Evolutionary conservation across 495 filamentous ascomycete genomes (phyloP), one percentile per base, ranked within the genome.

Genomic region (Penicillium canescens): DNA sequence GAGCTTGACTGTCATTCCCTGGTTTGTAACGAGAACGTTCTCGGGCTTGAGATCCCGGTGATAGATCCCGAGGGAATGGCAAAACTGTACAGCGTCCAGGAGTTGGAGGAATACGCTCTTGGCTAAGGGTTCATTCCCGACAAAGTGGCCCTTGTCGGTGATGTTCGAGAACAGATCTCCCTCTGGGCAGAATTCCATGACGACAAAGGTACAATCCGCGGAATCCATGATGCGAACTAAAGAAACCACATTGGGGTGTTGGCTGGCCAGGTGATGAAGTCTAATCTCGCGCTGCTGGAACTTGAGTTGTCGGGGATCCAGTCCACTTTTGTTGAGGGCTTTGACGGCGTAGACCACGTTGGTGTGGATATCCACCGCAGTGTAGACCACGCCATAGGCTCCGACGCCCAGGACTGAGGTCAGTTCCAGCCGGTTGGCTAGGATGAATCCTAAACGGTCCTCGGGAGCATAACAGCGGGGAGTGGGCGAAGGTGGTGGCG

Each of bases 1-100:
- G 47, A 99, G 82, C 74, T 98, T 96, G 61, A 96, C 90, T 21
- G 90, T 92, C 72, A 86, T 82, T 51, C 92, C 93, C 52, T 82
- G 78, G 74, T 96, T 86, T 55, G 89, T 88, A 50, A 98, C 94
- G 63, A 99, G 77, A 50, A 99, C 90, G 73, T 99, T 98, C 78
- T 99, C 94, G 33, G 94, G 94, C 80, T 99, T 99, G 44, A 99
- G 77, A 70, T 99, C 94, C 71, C 94, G 83, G 72, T 98, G 94
- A 79, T 96, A 99, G 61, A 99, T 96, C 55, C 93, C 92, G 55
- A 91, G 70, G 58, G 82, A 82, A 74, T 99, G 94, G 82, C 94
- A 98, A 69, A 91, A 88, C 61, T 91, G 89, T 60, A 99, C 95
- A 73, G 94, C 95, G 82, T 97, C 91, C 83, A 99, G 74, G 67